Base-by-base conservation (phyloP, 441 rosid species). In the Eruca vesicaria region DNA sequence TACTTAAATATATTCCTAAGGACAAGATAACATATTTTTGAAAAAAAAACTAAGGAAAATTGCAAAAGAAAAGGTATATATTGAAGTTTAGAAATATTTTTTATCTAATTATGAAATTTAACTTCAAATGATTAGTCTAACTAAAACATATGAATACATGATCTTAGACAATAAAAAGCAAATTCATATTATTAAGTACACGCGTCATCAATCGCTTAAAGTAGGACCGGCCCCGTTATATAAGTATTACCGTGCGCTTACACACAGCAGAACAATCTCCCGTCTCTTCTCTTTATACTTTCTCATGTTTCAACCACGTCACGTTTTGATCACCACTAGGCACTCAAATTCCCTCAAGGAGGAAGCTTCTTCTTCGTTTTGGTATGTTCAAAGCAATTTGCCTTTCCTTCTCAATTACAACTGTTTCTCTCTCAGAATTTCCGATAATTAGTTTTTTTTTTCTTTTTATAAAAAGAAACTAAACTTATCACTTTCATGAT, bases 331-430 rank as follows among this genome's bases (percentile, higher is more conserved):
- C 64, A 63, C 26, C 69, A 59, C n/a, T n/a, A n/a, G n/a, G n/a
- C n/a, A n/a, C 36, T 10, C 18, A 61, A 15, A 7, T 35, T 33
- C 2, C 78, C 45, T 43, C 7, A 7, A 32, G 9, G 35, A 43
- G 1, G 69, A 75, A 75, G 79, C 79, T 74, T 70, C 66, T 28
- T 76, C 79, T 67, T 70, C 62, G 31, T 76, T 43, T 69, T 43
- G 66, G 71, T 76, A 29, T 52, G 63, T 19, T n/a, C 57, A 32
- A 36, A 55, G 21, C 28, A 36, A 41, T 69, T 59, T 57, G 33
- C 50, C 16, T 43, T 43, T 43, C 7, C 36, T 33, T 33, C 36
- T 33, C 36, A 33, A 33, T 8, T 33, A 1, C 3, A 33, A 33
- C 8, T 33, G 36, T 7, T 14, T 9, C n/a, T 58, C 12, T 7